Base-by-base conservation (phyloP, 1,284 basidiomycete genomes). In the Moniliella sp. region DNA sequence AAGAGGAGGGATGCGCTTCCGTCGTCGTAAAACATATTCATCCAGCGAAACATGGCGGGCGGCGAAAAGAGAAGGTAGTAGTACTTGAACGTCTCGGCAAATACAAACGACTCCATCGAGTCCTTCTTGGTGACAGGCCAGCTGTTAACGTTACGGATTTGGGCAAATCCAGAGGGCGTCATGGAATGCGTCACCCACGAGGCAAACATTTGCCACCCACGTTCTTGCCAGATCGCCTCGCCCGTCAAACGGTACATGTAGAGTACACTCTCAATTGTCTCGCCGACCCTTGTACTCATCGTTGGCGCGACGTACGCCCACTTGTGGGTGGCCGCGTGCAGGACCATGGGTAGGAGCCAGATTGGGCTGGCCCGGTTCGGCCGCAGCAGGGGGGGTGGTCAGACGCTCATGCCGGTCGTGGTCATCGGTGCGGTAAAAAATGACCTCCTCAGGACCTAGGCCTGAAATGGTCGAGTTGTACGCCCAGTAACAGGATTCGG, bases 151-250 rank as follows among this genome's bases (percentile, higher is more conserved):
- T 69, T 62, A 5, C 42, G 31, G 28, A 69, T 46, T 21, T 59
- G 53, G 14, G 63, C 57, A 31, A 67, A 60, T 1, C 65, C 66
- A 3, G 45, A 54, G 1, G 50, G 49, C 8, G 61, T 61, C 33
- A 64, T 51, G 19, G 50, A 42, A 31, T 62, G 52, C 34, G 62
- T 58, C 34, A 67, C 63, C 69, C 69, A 71, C 5, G 61, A 61
- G 4, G 62, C 61, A 35, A 70, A 71, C 69, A 70, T 70, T 40
- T 65, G 62, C 69, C 69, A 71, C 3, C 69, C 69, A 25, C 64
- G 60, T 34, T 70, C 68, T 47, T 68, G 66, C 69, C 69, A 71
- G 35, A 61, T 61, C 4, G 52, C 48, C 48, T 71, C 67, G 14
- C 69, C 69, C 1, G 69, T 70, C 15, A 69, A 45, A 25, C 69